These are phyloP conservation scores for Tricholoma sp. DNA, from an alignment of 768 basidiomycete species.

Conservation along the genomic window DNA sequence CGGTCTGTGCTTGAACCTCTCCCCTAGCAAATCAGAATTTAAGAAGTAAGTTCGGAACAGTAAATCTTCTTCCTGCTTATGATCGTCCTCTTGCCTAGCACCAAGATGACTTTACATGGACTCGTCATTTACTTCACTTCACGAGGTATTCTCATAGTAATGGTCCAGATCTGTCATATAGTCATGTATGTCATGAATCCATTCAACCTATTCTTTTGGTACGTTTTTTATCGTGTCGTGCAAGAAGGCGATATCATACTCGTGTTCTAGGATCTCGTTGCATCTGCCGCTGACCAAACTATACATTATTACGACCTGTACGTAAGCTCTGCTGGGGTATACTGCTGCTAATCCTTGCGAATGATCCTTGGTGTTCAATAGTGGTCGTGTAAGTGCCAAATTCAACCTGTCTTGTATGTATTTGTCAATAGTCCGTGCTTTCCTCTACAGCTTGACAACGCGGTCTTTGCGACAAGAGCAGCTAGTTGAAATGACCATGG, in stretches of 20 bases:
- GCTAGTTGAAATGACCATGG: too few species aligned
- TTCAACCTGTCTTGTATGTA: background rate
- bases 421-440: too few species aligned
- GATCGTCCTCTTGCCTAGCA: background rate
- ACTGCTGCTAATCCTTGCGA: too few species aligned
- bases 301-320: conserved; percentile 3
- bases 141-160: conserved; percentile 1
- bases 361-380: background rate
- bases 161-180: conserved; percentile 7
- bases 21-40: background rate
- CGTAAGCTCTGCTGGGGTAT: background rate
- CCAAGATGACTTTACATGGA: background rate
- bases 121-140: too few species aligned
- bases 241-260: background rate
- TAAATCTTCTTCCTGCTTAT: too few species aligned
- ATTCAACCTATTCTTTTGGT: conserved; percentile 4
- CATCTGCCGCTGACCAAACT: conserved; percentile 3
- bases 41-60: background rate
- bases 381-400: conserved; percentile 1
- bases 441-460: background rate
- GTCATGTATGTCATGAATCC: conserved; percentile 1
- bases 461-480: background rate
- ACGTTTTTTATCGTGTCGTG: background rate
- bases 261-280: background rate
- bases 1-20: background rate